A percentile compares a stretch with the other conserved stretches of the same genome.
Conservation (phyloP, 108 stramenopile species). For the Stephanodiscus triporus region DNA sequence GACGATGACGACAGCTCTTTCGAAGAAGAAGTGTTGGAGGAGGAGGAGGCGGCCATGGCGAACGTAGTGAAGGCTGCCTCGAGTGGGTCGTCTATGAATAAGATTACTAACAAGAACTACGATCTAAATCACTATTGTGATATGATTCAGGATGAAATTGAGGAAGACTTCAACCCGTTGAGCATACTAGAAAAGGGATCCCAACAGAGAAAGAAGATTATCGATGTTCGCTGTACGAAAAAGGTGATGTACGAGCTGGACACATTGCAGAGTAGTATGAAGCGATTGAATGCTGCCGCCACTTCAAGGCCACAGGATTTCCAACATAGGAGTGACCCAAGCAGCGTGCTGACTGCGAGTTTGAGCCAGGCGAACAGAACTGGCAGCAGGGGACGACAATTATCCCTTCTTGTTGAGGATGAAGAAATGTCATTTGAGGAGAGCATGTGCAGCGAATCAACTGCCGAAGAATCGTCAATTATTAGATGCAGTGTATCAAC, state of each 20-base stretch:
- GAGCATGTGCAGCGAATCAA: not conserved
- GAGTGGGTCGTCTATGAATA: not conserved
- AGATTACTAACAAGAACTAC: not conserved
- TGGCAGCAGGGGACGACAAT: not conserved
- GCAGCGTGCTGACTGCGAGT: not conserved
- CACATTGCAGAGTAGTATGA: not conserved
- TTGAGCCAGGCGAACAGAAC: not conserved
- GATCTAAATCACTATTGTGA: not conserved
- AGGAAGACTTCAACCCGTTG: not conserved
- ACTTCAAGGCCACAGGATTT: too few species aligned
- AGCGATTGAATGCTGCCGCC: not conserved
- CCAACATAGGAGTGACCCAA: not conserved
- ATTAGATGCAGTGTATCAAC: not conserved
- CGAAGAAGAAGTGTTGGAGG: conserved; percentile 16
- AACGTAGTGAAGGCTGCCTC: not conserved
- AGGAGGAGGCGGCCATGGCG: not conserved
- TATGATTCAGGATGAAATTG: not conserved
- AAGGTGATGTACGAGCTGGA: not conserved
- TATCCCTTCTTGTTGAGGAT: not conserved
- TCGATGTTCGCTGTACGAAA: not conserved
- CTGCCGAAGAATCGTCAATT: not conserved
- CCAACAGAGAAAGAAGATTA: not conserved
- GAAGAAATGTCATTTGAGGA: conserved; percentile 1
- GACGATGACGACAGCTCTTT: not conserved
- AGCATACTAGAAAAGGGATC: conserved; percentile 14